phyloP scores from a whole-genome alignment of 1,284 basidiomycete species.

The Melampsora larici-populina region DNA sequence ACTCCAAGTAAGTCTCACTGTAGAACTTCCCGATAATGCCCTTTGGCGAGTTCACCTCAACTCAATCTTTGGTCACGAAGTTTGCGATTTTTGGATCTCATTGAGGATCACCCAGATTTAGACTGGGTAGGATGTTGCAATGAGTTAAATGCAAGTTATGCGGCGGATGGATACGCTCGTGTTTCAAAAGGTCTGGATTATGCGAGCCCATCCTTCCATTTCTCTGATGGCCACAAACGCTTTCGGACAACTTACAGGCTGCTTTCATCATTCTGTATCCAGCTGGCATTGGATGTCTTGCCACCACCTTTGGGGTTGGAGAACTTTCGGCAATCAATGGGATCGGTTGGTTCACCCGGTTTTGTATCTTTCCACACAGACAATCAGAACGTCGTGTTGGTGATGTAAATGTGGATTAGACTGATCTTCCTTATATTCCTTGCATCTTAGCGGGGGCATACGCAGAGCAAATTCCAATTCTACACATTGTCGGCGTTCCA shows the following conservation, averaged over 20 bases:
- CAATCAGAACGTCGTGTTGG: constrained; percentile 7
- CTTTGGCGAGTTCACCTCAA: neutral
- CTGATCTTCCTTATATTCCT: neutral
- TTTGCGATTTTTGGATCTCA: constrained; percentile 63
- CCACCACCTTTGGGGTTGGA: constrained; percentile 79
- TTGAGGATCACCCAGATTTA: constrained; percentile 74
- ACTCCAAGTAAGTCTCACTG: constrained; percentile 76
- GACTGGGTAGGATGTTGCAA: constrained; percentile 77
- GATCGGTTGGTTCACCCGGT: neutral
- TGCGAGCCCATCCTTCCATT: neutral
- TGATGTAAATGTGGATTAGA: constrained; percentile 47
- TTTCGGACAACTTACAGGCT: constrained; percentile 32
- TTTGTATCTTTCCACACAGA: constrained; percentile 61
- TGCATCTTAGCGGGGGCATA: constrained; percentile 55
- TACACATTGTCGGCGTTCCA: constrained; percentile 87
- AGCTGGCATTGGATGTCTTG: constrained; percentile 40
- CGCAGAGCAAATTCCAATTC: constrained; percentile 83
- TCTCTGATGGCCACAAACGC: constrained; percentile 18
- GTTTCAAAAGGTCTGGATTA: constrained; percentile 54
- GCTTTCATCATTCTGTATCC: constrained; percentile 18
- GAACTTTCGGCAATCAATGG: constrained; percentile 74
- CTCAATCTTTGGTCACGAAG: neutral
- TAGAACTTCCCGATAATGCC: constrained; percentile 36
- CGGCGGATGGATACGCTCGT: constrained; percentile 81
- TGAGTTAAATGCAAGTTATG: constrained; percentile 66